These are phyloP conservation scores for Cruciata laevipes DNA, from an alignment of 257 asterid species.

Conservation along the genomic window DNA sequence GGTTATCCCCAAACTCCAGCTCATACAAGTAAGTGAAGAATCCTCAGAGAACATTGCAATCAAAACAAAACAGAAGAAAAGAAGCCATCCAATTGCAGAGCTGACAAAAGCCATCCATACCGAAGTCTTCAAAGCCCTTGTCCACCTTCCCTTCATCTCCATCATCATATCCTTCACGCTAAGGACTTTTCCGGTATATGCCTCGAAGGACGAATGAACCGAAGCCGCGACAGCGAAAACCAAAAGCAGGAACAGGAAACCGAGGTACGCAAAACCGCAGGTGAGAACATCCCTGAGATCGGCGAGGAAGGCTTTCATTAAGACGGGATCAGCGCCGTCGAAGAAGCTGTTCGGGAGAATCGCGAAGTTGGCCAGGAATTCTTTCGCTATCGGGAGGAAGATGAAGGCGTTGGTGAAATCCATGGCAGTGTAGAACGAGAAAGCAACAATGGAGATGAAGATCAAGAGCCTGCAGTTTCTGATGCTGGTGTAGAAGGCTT, in stretches of 20 bases:
- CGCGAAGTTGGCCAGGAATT: neutral
- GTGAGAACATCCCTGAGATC: constrained; percentile 8
- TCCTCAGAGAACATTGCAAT: neutral
- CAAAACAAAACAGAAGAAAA: neutral
- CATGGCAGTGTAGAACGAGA: neutral
- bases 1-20: neutral
- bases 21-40: neutral
- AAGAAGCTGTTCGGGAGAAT: neutral
- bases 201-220: constrained; percentile 5
- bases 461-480: constrained; percentile 7
- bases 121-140: constrained; percentile 10
- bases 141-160: neutral
- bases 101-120: neutral
- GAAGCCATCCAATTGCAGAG: neutral
- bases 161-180: neutral
- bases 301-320: neutral
- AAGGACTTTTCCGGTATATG: constrained; percentile 4
- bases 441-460: constrained; percentile 1
- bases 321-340: neutral
- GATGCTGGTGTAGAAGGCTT: constrained; percentile 8
- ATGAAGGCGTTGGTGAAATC: neutral
- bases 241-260: constrained; percentile 1
- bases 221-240: neutral
- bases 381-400: neutral
- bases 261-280: neutral